These are phyloP conservation scores for Collybia mongolica DNA, from an alignment of 768 basidiomycete genomes.

Conservation along the genomic window DNA sequence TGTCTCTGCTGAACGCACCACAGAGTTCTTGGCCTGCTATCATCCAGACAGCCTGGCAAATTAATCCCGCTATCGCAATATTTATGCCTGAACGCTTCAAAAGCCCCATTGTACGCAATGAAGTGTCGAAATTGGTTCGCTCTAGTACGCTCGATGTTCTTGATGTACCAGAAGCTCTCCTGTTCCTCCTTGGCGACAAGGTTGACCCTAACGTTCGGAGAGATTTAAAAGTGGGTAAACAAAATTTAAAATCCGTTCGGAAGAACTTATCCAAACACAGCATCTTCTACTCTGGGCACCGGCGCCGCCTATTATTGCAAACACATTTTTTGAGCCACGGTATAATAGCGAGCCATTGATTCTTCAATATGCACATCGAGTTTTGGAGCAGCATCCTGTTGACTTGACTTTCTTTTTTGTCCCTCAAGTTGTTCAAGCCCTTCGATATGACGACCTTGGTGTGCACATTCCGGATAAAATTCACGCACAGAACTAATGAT, in stretches of 20 bases:
- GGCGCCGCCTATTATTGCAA: slow-evolving; percentile 79
- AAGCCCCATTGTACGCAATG: slow-evolving; percentile 55
- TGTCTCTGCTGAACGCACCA: not conserved
- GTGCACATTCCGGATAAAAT: slow-evolving; percentile 15
- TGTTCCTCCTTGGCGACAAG: slow-evolving; percentile 74
- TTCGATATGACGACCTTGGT: slow-evolving; percentile 90
- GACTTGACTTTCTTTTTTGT: slow-evolving; percentile 98
- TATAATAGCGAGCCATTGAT: slow-evolving; percentile 83
- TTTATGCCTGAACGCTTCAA: slow-evolving; percentile 90
- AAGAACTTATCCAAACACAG: slow-evolving; percentile 35
- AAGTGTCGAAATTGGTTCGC: slow-evolving; percentile 75
- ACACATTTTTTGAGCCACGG: slow-evolving; percentile 81
- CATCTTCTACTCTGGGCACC: slow-evolving; percentile 87
- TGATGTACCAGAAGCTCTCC: slow-evolving; percentile 78
- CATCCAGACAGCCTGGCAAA: slow-evolving; percentile 75
- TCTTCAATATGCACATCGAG: slow-evolving; percentile 95
- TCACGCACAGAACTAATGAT: not conserved
- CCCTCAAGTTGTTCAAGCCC: slow-evolving; percentile 95
- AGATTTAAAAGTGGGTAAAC: slow-evolving; percentile 66
- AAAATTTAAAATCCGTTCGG: not conserved
- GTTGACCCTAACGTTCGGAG: slow-evolving; percentile 55
- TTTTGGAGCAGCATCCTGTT: slow-evolving; percentile 92
- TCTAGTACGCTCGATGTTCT: slow-evolving; percentile 68
- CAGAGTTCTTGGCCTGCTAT: slow-evolving; percentile 68
- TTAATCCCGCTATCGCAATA: slow-evolving; percentile 81